A percentile compares a stretch with the other conserved stretches of the same genome.
Evolutionary conservation across 805 yeast genomes (phyloP).

Genomic region (Cyberlindnera mrakii): DNA sequence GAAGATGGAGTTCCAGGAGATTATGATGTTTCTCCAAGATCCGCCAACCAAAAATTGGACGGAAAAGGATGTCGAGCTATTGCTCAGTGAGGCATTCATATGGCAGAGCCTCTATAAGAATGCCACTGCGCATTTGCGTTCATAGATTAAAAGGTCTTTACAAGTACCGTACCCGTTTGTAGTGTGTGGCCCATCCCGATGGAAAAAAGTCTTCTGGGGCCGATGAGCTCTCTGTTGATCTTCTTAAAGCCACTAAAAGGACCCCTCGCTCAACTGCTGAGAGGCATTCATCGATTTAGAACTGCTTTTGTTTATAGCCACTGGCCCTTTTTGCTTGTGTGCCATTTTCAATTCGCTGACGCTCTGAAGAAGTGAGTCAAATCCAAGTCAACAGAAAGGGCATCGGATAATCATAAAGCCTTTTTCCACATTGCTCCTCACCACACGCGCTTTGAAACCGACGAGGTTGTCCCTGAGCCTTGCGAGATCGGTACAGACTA

Average conservation of each 20-base stretch:
- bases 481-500: not conserved
- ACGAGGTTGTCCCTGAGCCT: not conserved
- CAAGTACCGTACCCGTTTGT: too few species aligned
- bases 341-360: too few species aligned
- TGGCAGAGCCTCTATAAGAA: conserved; percentile 93
- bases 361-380: too few species aligned
- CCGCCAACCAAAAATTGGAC: conserved; percentile 85
- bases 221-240: too few species aligned
- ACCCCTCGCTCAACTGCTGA: too few species aligned
- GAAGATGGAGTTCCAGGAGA: conserved; percentile 90
- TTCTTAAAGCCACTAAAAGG: too few species aligned
- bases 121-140: conserved; percentile 78
- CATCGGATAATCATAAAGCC: not conserved
- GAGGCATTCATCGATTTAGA: too few species aligned
- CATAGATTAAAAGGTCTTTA: not conserved
- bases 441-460: not conserved
- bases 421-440: not conserved
- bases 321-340: too few species aligned
- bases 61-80: conserved; percentile 83
- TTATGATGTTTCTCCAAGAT: conserved; percentile 83
- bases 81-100: conserved; percentile 91
- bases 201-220: too few species aligned
- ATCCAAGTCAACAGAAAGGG: not conserved
- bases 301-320: too few species aligned
- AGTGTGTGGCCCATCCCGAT: too few species aligned